Base-by-base conservation (phyloP, 331 rosid species). In the Cydonia oblonga region DNA sequence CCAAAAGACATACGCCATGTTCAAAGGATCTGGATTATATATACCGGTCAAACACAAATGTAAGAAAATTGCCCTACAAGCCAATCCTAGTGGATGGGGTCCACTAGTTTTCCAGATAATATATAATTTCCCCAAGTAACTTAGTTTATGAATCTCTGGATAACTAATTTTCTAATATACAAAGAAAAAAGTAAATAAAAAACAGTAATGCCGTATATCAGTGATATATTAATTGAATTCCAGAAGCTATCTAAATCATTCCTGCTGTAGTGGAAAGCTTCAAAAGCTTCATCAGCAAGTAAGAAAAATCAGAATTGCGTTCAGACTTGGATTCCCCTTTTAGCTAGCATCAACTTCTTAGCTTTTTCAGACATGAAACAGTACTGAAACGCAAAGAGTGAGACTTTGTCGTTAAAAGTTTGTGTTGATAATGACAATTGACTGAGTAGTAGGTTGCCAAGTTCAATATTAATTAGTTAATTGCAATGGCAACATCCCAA, bases 31-130 rank as follows among this genome's bases (percentile, higher is more conserved):
- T 23, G 32, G 33, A 9, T 13, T 15, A 8, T 19, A 18, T n/a
- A n/a, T n/a, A n/a, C n/a, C n/a, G 44, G 75, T 71, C 75, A 71
- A 71, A 71, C 26, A 26, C 29, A n/a, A n/a, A 71, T 71, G 75
- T 35, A 5, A 5, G 7, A 3, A 58, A 12, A 40, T 71, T 71
- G 44, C 57, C 12, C 13, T 38, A 18, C 68, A 71, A 57, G 75
- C 26, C 66, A 32, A 56, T 32, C 44, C 66, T 38, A 35, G 20
- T 24, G 40, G 44, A 46, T 16, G 9, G 23, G 56, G 7, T 18
- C 66, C 66, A 20, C 75, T 25, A 1, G 26, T 38, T n/a, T 18
- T 16, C 51, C 40, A 58, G 65, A 25, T 18, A 61, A 25, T 6
- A 28, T 20, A 64, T 64, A 32, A 64, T 64, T 32, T n/a, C 10